Conservation (phyloP, 192 early-diverging fungal genomes). For the Rhizoclosmatium globosum region DNA sequence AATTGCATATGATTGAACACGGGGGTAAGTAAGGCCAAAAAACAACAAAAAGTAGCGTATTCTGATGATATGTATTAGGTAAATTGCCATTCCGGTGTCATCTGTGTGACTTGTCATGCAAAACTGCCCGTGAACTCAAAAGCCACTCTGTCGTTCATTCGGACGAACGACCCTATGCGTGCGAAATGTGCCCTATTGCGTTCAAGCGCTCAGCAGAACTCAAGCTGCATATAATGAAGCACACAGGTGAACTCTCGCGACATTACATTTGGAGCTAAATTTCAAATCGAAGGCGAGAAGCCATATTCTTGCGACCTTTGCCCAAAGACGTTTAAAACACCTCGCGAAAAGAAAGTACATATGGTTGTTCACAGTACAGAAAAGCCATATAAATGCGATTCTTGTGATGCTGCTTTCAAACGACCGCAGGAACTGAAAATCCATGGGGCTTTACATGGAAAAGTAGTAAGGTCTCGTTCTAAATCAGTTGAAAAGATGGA, state of each 20-base stretch:
- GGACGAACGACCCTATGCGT: constrained; percentile 5
- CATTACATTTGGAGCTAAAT: not conserved
- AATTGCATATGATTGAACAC: constrained; percentile 1
- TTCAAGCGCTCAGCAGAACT: constrained; percentile 30
- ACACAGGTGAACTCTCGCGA: not conserved
- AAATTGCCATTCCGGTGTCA: not conserved
- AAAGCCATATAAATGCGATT: not conserved
- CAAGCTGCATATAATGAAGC: constrained; percentile 24
- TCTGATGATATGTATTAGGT: not conserved
- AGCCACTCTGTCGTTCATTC: constrained; percentile 16
- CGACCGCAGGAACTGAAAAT: constrained; percentile 15
- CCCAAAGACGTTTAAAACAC: constrained; percentile 8
- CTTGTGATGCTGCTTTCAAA: constrained; percentile 3
- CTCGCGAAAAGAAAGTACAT: constrained; percentile 26
- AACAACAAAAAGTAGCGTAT: not conserved
- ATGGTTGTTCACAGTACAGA: not conserved
- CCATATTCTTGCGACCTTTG: constrained; percentile 11
- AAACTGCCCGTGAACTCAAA: constrained; percentile 14
- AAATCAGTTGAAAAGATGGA: no score
- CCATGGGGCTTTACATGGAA: constrained; percentile 5
- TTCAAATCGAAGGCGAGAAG: not conserved
- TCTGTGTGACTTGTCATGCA: not conserved
- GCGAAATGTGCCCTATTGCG: not conserved
- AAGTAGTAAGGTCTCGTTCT: not conserved
- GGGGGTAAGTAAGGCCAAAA: not conserved